These are phyloP conservation scores for Lithospermum erythrorhizon DNA, from an alignment of 257 asterid genomes.

Conservation along the genomic window DNA sequence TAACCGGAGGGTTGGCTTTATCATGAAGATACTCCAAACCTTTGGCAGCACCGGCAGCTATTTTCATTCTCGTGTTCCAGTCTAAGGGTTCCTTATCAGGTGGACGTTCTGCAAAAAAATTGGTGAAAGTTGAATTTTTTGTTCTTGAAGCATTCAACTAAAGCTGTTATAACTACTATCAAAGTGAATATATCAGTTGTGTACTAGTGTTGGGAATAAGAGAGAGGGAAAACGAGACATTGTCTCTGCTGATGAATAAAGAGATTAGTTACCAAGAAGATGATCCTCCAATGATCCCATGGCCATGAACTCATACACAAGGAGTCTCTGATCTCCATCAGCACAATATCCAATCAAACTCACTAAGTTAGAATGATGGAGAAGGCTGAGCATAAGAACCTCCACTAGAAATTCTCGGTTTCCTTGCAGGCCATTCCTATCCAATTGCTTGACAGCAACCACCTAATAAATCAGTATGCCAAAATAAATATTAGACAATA, in stretches of 20 bases:
- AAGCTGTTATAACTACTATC: neutral
- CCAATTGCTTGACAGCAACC: conserved; percentile 94
- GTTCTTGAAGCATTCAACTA: neutral
- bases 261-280: conserved; percentile 62
- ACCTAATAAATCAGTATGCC: conserved; percentile 36
- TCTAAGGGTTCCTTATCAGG: conserved; percentile 81
- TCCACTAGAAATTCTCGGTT: conserved; percentile 93
- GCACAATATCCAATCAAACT: conserved; percentile 93
- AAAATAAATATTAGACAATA: neutral
- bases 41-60: conserved; percentile 98
- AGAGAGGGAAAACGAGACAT: neutral
- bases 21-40: conserved; percentile 97
- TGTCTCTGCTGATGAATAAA: neutral
- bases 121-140: neutral
- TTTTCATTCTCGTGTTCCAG: conserved; percentile 98
- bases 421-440: conserved; percentile 98
- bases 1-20: conserved; percentile 95
- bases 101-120: conserved; percentile 59
- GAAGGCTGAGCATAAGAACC: conserved; percentile 97
- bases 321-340: conserved; percentile 98
- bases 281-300: conserved; percentile 94
- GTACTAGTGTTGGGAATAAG: neutral
- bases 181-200: neutral
- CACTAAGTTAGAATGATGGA: conserved; percentile 91
- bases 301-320: conserved; percentile 97